These are phyloP conservation scores for Elaphomyces granulatus DNA, from an alignment of 495 filamentous ascomycete species.

Conservation along the genomic window DNA sequence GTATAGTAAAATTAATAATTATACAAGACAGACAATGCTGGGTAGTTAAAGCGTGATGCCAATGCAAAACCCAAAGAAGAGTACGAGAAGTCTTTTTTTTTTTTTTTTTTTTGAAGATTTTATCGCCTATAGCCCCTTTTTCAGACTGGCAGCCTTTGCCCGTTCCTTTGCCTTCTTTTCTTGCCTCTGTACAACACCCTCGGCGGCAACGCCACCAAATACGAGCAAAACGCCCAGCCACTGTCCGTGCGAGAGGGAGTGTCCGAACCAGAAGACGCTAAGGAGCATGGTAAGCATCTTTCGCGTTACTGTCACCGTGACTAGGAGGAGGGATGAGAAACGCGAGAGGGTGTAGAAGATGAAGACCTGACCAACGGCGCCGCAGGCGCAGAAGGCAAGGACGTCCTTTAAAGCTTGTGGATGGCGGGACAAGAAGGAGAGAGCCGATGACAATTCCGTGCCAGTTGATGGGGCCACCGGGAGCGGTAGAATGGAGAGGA, in stretches of 20 bases:
- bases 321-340: slow-evolving; percentile 82
- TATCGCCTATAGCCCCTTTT: slow-evolving; percentile 30
- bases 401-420: slow-evolving; percentile 74
- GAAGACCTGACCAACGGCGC: slow-evolving; percentile 88
- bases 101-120: too few relatives aligned
- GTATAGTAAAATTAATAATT: too few relatives aligned
- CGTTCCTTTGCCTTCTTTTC: slow-evolving; percentile 76
- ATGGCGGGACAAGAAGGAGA: slow-evolving; percentile 62
- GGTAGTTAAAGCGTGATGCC: too few relatives aligned
- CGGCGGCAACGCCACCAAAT: slow-evolving; percentile 88
- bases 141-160: slow-evolving; percentile 39
- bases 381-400: slow-evolving; percentile 80
- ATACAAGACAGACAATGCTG: too few relatives aligned
- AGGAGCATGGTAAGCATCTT: slow-evolving; percentile 99
- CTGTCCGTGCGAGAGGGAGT: slow-evolving; percentile 69
- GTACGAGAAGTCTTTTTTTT: too few relatives aligned
- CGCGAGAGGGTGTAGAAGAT: slow-evolving; percentile 92
- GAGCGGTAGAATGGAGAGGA: slow-evolving; percentile 52
- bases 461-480: slow-evolving; percentile 35
- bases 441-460: slow-evolving; percentile 63
- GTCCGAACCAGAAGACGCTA: slow-evolving; percentile 88
- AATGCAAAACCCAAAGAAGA: too few relatives aligned
- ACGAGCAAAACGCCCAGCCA: slow-evolving; percentile 86
- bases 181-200: slow-evolving; percentile 63
- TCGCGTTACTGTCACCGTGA: slow-evolving; percentile 91